Percentiles rank a stretch among this genome's conserved stretches.
Evolutionary conservation across 1,139 yeast genomes (phyloP).

Genomic region (Candida anutae): DNA sequence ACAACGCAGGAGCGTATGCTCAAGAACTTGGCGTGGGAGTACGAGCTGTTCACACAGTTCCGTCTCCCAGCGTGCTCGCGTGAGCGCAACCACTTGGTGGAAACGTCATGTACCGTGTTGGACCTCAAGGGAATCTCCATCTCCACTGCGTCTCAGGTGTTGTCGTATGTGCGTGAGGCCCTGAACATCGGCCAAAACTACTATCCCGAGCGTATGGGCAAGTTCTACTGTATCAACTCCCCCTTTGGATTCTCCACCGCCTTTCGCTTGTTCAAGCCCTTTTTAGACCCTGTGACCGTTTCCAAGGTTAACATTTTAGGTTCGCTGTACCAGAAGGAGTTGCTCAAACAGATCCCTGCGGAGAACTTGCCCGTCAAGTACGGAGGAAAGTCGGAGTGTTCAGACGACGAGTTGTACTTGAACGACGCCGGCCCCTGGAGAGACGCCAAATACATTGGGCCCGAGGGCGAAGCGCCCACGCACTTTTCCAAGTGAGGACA

Average conservation of each 20-base stretch:
- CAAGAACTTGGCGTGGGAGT: slow-evolving; percentile 94
- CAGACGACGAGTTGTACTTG: slow-evolving; percentile 74
- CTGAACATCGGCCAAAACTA: slow-evolving; percentile 92
- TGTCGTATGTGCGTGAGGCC: slow-evolving; percentile 86
- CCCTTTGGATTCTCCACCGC: slow-evolving; percentile 97
- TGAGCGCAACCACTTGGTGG: slow-evolving; percentile 66
- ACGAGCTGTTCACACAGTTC: slow-evolving; percentile 76
- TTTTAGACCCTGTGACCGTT: slow-evolving; percentile 97
- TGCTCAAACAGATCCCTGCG: slow-evolving; percentile 85
- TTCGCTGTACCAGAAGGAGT: slow-evolving; percentile 66
- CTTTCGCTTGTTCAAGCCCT: slow-evolving; percentile 82
- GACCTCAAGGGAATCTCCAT: slow-evolving; percentile 93
- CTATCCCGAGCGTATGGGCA: slow-evolving; percentile 99
- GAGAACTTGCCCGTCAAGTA: slow-evolving; percentile 87
- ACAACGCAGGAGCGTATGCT: slow-evolving; percentile 96
- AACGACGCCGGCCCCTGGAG: slow-evolving; percentile 98
- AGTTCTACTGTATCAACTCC: slow-evolving; percentile 89
- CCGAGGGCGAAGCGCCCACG: slow-evolving; percentile 80
- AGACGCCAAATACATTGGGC: slow-evolving; percentile 73
- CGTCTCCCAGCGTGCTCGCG: slow-evolving; percentile 95
- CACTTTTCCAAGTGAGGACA: slow-evolving; percentile 19
- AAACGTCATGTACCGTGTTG: slow-evolving; percentile 92
- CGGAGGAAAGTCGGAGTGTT: slow-evolving; percentile 71
- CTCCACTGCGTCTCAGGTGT: slow-evolving; percentile 74
- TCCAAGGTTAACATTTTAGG: slow-evolving; percentile 89